Evolutionary conservation across 768 basidiomycete species (phyloP), one percentile per base, ranked within the genome.

Genomic region (Strobilomyces confusus): DNA sequence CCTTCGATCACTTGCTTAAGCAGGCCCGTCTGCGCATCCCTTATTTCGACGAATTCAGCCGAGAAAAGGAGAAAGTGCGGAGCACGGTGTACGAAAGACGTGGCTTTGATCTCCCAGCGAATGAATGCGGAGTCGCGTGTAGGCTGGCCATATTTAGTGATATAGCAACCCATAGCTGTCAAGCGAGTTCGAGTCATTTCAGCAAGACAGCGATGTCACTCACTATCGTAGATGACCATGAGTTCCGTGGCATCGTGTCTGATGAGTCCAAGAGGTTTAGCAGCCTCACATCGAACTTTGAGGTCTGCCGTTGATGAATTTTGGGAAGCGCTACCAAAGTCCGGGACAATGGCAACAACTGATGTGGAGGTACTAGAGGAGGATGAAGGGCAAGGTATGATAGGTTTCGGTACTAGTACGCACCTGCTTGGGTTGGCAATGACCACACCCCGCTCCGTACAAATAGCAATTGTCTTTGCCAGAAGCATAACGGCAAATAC

Each of bases 1-100:
- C 77, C 89, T 62, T 89, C 86, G 41, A 92, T 82, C n/a, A 91
- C 87, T 69, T 93, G 91, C n/a, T 84, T 80, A 19, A 93, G 80
- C 47, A 79, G 69, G 5, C 87, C 84, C 1, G 84, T 86, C 14
- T 73, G 69, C 25, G 82, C 71, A 54, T 81, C 75, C 51, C 91
- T 81, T 25, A 92, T 73, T 66, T 93, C 91, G 61, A 93, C 76
- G 66, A 88, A 92, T 51, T 82, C 77, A 15, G 80, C 61, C 8
- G 87, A 89, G 70, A 92, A 81, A 29, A 93, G 80, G 19, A 93
- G 74, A 58, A 92, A 55, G 60, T 89, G 79, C 7, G 75, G 75
- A 9, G 80, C 79, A 14, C 87, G 82, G 42, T 80, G 69, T 11
- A 83, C 79, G 61, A 77, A 92, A 1, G 85, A 74, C 3, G 69